Evolutionary conservation across 805 yeast genomes (phyloP), one percentile per base, ranked within the genome.

Genomic region (Wickerhamiella spandovensis): DNA sequence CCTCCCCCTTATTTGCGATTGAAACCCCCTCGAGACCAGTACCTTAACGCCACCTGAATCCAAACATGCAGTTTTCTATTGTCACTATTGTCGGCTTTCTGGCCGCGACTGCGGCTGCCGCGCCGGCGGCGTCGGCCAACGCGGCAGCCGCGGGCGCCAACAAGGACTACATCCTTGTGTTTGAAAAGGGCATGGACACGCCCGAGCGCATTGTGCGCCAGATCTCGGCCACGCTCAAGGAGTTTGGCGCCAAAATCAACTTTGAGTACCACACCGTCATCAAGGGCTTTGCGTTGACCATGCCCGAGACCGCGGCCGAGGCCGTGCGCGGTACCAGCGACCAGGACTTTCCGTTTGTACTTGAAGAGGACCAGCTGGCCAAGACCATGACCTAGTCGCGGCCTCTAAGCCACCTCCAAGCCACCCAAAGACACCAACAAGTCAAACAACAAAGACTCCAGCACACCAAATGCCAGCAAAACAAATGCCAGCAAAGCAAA

Each of bases 261-360:
- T 74, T 73, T 54, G 77, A 74, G 51, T 75, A 73, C 61, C 59
- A 64, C 46, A 66, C 70, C 2, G 65, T 74, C 12, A 61, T 75
- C 41, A 71, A 73, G 50, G 80, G 80, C 0, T 74, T 75, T 59
- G 65, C 76, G 6, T 65, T 73, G 50, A 12, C 55, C n/a, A 53
- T 73, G 5, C 72, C 75, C 12, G 62, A 61, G 22, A 56, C 57
- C 12, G 58, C 51, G 4, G 52, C 67, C 15, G 57, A 48, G 21
- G 44, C 51, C 21, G 49, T 64, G 44, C 51, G 51, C 42, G 43
- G 38, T 5, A 52, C 59, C 7, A 56, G 54, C 22, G 56, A 62
- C 50, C 38, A 54, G 1, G 57, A 63, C 39, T 71, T 59, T 56
- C 74, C 74, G 5, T 70, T 71, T 53, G 66, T 71, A 48, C 62